Conservation (phyloP, 805 yeast genomes). For the Wickerhamomyces bovis region DNA sequence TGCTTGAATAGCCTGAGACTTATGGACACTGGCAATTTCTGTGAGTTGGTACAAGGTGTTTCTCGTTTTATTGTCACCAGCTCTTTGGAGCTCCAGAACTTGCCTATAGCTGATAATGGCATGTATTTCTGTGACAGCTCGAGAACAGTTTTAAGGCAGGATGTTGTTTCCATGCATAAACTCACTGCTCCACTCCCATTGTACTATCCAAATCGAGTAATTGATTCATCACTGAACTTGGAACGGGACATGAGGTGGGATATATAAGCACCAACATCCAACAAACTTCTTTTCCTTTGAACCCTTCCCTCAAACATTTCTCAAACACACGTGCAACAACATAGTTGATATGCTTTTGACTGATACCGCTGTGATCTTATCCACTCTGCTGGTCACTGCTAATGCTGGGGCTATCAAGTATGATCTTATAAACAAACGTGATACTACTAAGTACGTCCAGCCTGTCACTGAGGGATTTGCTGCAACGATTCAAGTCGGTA, state of each 20-base stretch:
- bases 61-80: background rate
- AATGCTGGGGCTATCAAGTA: background rate
- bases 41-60: too few relatives aligned
- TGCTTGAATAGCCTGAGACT: too few relatives aligned
- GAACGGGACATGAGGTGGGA: background rate
- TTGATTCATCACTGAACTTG: background rate
- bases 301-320: background rate
- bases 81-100: too few relatives aligned
- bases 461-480: background rate
- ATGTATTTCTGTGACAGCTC: background rate
- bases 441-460: constrained; percentile 3
- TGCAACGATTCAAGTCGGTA: constrained; percentile 8
- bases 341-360: background rate
- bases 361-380: background rate
- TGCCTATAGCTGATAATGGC: too few relatives aligned
- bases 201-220: background rate
- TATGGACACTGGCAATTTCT: background rate
- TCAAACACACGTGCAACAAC: background rate
- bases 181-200: background rate
- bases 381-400: background rate
- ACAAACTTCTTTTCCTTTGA: background rate
- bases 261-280: background rate
- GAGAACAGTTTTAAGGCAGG: background rate
- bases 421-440: background rate
- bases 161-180: background rate